Evolutionary conservation across 2,329 filamentous ascomycete genomes (phyloP).

Genomic region (Colletotrichum spinosum): DNA sequence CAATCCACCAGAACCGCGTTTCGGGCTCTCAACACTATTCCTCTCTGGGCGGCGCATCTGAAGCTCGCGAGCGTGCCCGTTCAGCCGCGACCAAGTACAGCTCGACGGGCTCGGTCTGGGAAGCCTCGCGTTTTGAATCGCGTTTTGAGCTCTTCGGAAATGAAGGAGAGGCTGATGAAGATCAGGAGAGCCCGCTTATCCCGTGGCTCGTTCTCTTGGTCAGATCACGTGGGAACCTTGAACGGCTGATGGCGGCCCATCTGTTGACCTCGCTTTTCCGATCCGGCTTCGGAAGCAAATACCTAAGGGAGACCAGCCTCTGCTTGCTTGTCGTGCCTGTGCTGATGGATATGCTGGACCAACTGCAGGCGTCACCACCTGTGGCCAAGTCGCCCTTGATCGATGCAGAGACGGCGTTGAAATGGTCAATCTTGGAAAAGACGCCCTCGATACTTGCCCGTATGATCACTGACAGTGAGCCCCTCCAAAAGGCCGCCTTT

Average conservation of each 20-base stretch:
- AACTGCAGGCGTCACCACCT: slow-evolving; percentile 25
- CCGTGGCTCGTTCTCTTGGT: slow-evolving; percentile 78
- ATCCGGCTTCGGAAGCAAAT: slow-evolving; percentile 72
- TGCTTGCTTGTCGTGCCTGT: slow-evolving; percentile 77
- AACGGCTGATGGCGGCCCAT: slow-evolving; percentile 75
- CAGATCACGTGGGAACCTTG: slow-evolving; percentile 66
- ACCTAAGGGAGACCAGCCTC: slow-evolving; percentile 70
- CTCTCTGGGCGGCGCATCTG: slow-evolving; percentile 62
- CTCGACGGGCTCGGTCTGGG: slow-evolving; percentile 45
- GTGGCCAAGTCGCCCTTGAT: slow-evolving; percentile 42
- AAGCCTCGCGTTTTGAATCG: slow-evolving; percentile 46
- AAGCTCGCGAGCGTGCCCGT: slow-evolving; percentile 51
- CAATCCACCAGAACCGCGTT: slow-evolving; percentile 49
- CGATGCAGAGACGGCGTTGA: slow-evolving; percentile 52
- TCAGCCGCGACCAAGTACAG: slow-evolving; percentile 42
- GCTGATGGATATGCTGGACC: slow-evolving; percentile 67
- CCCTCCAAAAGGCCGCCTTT: slow-evolving; percentile 84
- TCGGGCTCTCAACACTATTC: slow-evolving; percentile 55
- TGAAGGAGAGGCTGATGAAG: slow-evolving; percentile 58
- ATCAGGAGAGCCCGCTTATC: slow-evolving; percentile 77
- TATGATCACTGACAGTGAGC: slow-evolving; percentile 81
- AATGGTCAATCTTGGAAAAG: slow-evolving; percentile 72
- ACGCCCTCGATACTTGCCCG: slow-evolving; percentile 82
- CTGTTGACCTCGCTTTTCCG: slow-evolving; percentile 78
- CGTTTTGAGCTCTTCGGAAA: slow-evolving; percentile 43